These are phyloP conservation scores for Peronospora belbahrii DNA, from an alignment of 352 stramenopile genomes.

Conservation along the genomic window DNA sequence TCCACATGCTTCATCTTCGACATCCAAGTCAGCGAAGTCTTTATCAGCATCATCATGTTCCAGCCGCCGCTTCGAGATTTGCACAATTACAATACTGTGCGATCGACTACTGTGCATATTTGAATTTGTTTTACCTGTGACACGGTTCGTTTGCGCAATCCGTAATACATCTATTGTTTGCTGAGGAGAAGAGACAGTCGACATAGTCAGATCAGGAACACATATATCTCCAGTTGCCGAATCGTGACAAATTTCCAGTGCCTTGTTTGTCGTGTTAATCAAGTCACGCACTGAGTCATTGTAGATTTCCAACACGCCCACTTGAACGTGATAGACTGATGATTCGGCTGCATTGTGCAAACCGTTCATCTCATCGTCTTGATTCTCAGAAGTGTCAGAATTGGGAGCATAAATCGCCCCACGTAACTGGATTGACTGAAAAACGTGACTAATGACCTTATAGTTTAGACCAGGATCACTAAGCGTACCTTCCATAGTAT, in stretches of 20 bases:
- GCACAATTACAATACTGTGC: slow-evolving; percentile 89
- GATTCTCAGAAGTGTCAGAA: slow-evolving; percentile 14
- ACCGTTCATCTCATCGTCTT: slow-evolving; percentile 28
- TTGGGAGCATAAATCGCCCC: slow-evolving; percentile 47
- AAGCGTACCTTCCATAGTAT: slow-evolving; percentile 93
- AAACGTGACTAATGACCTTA: slow-evolving; percentile 68
- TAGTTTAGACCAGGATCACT: slow-evolving; percentile 83
- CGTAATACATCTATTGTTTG: slow-evolving; percentile 63
- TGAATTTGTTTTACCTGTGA: slow-evolving; percentile 82
- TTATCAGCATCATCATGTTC: slow-evolving; percentile 24
- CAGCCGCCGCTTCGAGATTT: slow-evolving; percentile 61
- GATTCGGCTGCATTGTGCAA: slow-evolving; percentile 10
- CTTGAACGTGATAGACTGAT: slow-evolving; percentile 58
- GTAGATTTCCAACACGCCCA: slow-evolving; percentile 97
- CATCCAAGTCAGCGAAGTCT: slow-evolving; percentile 20
- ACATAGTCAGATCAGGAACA: slow-evolving; percentile 70
- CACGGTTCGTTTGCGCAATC: slow-evolving; percentile 63
- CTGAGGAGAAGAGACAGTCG: slow-evolving; percentile 49
- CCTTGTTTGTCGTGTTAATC: slow-evolving; percentile 60
- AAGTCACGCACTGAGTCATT: slow-evolving; percentile 91
- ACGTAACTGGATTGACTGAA: slow-evolving; percentile 76
- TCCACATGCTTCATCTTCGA: slow-evolving; percentile 58
- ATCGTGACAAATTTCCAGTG: slow-evolving; percentile 72
- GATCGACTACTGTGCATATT: slow-evolving; percentile 89
- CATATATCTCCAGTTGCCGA: slow-evolving; percentile 56